Evolutionary conservation across 345 rosid species (phyloP).

Genomic region (Theobroma cacao): DNA sequence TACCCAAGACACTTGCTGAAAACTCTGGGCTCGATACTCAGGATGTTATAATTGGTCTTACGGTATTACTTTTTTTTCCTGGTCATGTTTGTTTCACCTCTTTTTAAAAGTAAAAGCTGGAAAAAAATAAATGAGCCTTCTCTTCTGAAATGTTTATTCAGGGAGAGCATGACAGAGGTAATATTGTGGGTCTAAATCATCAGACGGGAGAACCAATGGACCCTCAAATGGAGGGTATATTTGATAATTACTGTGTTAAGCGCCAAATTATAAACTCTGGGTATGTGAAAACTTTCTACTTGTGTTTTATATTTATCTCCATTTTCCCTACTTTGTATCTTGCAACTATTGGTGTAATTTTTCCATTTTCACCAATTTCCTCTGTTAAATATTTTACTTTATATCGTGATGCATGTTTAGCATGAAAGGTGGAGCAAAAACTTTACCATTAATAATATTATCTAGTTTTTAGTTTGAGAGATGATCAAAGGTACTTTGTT

Average conservation of each 20-base stretch:
- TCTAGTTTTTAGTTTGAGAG: background rate
- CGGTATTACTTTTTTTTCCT: conserved; percentile 40
- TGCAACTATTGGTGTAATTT: background rate
- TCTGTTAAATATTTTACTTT: background rate
- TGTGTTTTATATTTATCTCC: background rate
- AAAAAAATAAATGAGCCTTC: background rate
- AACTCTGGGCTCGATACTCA: conserved; percentile 96
- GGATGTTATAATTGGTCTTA: conserved; percentile 84
- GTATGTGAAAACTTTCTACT: conserved; percentile 32
- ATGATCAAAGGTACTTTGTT: background rate
- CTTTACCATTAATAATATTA: background rate
- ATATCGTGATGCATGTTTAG: background rate
- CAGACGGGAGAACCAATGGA: conserved; percentile 86
- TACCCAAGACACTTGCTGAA: conserved; percentile 96
- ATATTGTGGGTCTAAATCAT: conserved; percentile 77
- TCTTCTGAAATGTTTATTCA: conserved; percentile 27
- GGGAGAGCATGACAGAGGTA: conserved; percentile 96
- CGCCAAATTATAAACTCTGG: conserved; percentile 92
- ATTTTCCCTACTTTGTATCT: background rate
- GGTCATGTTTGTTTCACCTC: background rate
- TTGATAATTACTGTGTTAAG: conserved; percentile 92
- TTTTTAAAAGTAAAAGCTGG: background rate
- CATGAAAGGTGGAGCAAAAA: background rate
- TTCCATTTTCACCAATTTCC: background rate
- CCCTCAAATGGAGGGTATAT: conserved; percentile 88